phyloP scores from a whole-genome alignment of 179 eudicot genomes.

The Actinidia arguta region DNA sequence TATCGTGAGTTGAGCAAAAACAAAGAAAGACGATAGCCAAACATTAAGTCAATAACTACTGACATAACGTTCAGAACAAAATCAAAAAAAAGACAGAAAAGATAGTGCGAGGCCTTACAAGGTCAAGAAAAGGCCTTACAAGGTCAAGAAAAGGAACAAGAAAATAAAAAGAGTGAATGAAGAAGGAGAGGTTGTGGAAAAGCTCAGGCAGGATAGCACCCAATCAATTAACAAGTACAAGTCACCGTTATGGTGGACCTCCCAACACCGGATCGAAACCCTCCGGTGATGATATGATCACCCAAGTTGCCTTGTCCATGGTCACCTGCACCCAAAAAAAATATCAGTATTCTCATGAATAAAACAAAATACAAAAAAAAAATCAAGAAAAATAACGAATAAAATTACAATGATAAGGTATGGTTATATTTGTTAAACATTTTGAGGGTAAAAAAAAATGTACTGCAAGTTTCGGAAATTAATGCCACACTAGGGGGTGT shows the following conservation, averaged over 20 bases:
- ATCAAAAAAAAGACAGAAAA: neutral
- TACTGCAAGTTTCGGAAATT: neutral
- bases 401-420: neutral
- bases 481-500: neutral
- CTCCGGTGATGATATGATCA: neutral
- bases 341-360: too few relatives aligned
- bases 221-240: conserved; percentile 20
- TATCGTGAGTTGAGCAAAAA: conserved; percentile 46
- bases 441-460: neutral
- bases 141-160: conserved; percentile 62
- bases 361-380: too few relatives aligned
- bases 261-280: neutral
- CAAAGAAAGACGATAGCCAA: neutral
- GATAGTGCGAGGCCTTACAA: conserved; percentile 56
- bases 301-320: neutral
- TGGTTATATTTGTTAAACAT: neutral
- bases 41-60: conserved; percentile 12
- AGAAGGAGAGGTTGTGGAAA: conserved; percentile 26
- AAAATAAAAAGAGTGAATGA: neutral
- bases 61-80: conserved; percentile 13
- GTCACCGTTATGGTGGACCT: neutral
- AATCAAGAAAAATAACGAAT: neutral
- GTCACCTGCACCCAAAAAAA: neutral
- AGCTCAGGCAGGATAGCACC: conserved; percentile 81
- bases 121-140: conserved; percentile 87